Evolutionary conservation across 2,329 filamentous ascomycete genomes (phyloP), one percentile per base, ranked within the genome.

Genomic region (Ustilaginoidea virens): DNA sequence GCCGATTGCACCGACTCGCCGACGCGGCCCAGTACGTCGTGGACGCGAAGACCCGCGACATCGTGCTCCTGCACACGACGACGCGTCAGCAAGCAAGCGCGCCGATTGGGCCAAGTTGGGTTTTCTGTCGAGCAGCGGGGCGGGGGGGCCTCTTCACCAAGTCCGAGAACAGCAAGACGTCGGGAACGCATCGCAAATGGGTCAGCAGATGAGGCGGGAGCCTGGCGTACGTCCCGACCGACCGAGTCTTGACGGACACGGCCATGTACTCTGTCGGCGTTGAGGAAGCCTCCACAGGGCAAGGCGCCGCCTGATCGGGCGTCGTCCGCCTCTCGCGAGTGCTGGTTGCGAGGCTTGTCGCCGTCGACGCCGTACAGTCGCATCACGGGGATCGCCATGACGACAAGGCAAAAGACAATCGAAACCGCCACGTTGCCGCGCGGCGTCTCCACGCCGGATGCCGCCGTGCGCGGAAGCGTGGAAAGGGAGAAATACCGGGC

Each of bases 191-290:
- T 32, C 58, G 59, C 31, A 70, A 45, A 8, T 59, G 59, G 3
- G 68, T 69, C 32, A 69, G 49, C 14, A 73, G 51, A 33, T 72
- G 68, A 3, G 61, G 63, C 6, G 68, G 66, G 4, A 74, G 45
- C 36, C 63, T 63, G 16, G 64, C 56, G 39, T 56, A 65, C 9
- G 61, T 52, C 41, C 71, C 66, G 24, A 64, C 68, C 3, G 66
- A 64, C 25, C 68, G 67, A 2, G 69, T 72, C 49, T 73, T 73
- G 51, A 74, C 61, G 32, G 72, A 55, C 17, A 72, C 47, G 18
- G 62, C 51, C 25, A 66, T 51, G 34, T 56, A 54, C 17, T 58
- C 48, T 21, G 53, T 55, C 30, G n/a, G n/a, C n/a, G n/a, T 55
- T 39, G 8, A 59, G 58, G 29, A 64, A 58, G 33, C 46, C 46